phyloP scores from a whole-genome alignment of 2,329 filamentous ascomycete species.

The Bipolaris gigantea region DNA sequence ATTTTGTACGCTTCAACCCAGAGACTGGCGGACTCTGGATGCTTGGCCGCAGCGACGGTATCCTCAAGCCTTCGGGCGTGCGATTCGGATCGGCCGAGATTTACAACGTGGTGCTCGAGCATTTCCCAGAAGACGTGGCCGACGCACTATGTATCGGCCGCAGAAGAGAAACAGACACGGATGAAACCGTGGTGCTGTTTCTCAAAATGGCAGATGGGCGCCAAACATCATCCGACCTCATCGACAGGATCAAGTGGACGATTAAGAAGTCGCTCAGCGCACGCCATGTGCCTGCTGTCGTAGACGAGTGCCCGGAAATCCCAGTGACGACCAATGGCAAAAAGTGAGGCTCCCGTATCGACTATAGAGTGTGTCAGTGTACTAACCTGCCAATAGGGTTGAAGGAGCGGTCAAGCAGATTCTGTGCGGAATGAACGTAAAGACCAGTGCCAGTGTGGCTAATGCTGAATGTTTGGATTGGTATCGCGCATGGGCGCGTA shows the following conservation, averaged over 20 bases:
- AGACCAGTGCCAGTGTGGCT: conserved; percentile 89
- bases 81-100: conserved; percentile 94
- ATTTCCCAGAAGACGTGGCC: conserved; percentile 76
- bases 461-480: conserved; percentile 87
- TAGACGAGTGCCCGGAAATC: conserved; percentile 83
- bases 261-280: conserved; percentile 81
- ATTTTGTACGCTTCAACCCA: conserved; percentile 77
- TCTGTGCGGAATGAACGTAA: conserved; percentile 80
- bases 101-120: conserved; percentile 86
- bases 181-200: conserved; percentile 89
- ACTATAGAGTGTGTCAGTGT: no score
- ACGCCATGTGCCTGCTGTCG: conserved; percentile 81
- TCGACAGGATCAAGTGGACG: conserved; percentile 63
- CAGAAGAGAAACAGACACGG: conserved; percentile 67
- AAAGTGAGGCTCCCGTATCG: conserved; percentile 63
- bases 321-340: conserved; percentile 94
- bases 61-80: conserved; percentile 89
- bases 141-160: conserved; percentile 88
- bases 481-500: conserved; percentile 72
- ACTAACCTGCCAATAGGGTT: conserved; percentile 60
- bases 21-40: conserved; percentile 79
- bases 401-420: conserved; percentile 98
- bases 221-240: conserved; percentile 62
- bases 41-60: conserved; percentile 89
- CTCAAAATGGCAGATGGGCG: conserved; percentile 70